These are phyloP conservation scores for Amniculicola lignicola DNA, from an alignment of 495 filamentous ascomycete species.

Conservation along the genomic window DNA sequence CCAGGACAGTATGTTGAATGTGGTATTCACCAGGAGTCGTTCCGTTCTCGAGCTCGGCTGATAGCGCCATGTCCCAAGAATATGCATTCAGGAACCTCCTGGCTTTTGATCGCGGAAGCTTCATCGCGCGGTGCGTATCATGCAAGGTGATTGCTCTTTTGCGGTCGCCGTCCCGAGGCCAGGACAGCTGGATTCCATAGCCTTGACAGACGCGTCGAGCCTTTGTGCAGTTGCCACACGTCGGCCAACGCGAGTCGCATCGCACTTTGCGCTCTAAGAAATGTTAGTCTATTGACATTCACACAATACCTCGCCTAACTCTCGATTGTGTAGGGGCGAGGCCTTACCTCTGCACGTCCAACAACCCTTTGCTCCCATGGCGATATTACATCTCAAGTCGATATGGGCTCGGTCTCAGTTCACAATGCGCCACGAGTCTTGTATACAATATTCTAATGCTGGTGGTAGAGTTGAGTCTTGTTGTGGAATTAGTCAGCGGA, in stretches of 20 bases:
- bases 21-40: constrained; percentile 15
- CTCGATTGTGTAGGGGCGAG: not conserved
- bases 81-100: constrained; percentile 26
- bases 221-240: constrained; percentile 28
- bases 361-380: constrained; percentile 29
- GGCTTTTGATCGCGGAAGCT: constrained; percentile 7
- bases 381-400: constrained; percentile 8
- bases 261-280: constrained; percentile 34
- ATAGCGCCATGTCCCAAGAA: constrained; percentile 27
- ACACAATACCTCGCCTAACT: constrained; percentile 1
- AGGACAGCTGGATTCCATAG: constrained; percentile 33
- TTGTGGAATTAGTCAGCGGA: constrained; percentile 6
- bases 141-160: constrained; percentile 28
- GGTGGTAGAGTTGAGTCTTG: constrained; percentile 1
- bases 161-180: constrained; percentile 32
- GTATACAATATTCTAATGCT: constrained; percentile 9
- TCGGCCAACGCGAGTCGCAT: constrained; percentile 28
- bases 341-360: constrained; percentile 36
- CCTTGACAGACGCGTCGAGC: constrained; percentile 29
- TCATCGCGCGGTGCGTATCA: constrained; percentile 6
- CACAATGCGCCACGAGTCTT: constrained; percentile 10
- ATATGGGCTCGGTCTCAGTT: constrained; percentile 1
- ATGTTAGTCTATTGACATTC: constrained; percentile 1
- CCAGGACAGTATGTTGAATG: constrained; percentile 12
- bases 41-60: constrained; percentile 21